Evolutionary conservation across 495 filamentous ascomycete genomes (phyloP).

Genomic region (Aspergillus homomorphus): DNA sequence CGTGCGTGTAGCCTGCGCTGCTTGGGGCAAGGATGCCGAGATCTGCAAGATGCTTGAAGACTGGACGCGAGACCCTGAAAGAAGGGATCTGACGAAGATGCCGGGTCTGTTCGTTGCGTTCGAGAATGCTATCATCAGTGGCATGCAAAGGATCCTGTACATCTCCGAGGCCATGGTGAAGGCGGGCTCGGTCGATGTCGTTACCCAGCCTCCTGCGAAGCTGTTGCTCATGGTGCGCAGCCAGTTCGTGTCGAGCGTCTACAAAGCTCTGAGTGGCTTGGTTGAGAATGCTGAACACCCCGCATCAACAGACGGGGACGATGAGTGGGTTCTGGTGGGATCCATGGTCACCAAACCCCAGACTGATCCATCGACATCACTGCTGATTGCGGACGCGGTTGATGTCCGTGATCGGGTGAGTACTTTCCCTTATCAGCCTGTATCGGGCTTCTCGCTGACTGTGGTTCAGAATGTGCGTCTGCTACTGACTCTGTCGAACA

Average conservation of each 20-base stretch:
- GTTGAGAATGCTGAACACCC: conserved; percentile 88
- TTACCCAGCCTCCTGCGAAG: conserved; percentile 78
- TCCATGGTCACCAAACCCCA: conserved; percentile 28
- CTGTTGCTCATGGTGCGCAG: conserved; percentile 78
- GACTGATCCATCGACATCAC: conserved; percentile 31
- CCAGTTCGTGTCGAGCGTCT: conserved; percentile 86
- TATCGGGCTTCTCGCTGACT: neutral
- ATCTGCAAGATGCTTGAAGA: conserved; percentile 86
- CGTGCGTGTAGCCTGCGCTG: conserved; percentile 71
- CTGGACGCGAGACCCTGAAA: conserved; percentile 78
- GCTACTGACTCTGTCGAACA: conserved; percentile 87
- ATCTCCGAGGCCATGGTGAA: conserved; percentile 76
- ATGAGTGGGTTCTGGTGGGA: conserved; percentile 44
- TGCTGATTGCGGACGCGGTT: conserved; percentile 52
- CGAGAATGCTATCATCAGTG: conserved; percentile 69
- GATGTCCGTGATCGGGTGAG: conserved; percentile 70
- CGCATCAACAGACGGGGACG: conserved; percentile 56
- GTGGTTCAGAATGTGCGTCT: conserved; percentile 73
- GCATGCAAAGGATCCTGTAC: conserved; percentile 93
- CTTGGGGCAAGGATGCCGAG: conserved; percentile 87
- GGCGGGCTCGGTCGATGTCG: conserved; percentile 65
- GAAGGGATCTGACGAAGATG: conserved; percentile 84
- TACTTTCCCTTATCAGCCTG: conserved; percentile 9
- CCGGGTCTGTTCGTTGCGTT: conserved; percentile 76
- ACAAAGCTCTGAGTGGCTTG: conserved; percentile 88